Evolutionary conservation across 2,329 filamentous ascomycete species (phyloP), one percentile per base, ranked within the genome.

Genomic region (Aphanocladium album): DNA sequence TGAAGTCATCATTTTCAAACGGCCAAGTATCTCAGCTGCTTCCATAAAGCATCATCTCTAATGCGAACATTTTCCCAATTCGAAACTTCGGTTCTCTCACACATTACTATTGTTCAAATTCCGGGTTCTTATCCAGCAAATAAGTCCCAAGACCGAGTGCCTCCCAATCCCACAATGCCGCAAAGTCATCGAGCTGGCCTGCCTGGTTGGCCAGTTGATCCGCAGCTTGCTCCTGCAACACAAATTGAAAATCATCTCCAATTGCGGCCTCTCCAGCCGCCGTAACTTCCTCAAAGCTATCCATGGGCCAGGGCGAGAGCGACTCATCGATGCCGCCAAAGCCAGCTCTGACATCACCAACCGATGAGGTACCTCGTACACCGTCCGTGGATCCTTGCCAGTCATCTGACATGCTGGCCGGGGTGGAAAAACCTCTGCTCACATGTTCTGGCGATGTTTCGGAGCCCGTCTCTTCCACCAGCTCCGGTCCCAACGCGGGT

Each of bases 111-210:
- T 27, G 11, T 30, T 21, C 46, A 30, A 50, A 57, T 16, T 41
- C 45, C 6, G n/a, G 2, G 5, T 47, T 27, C 16, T 47, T 59
- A 23, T 25, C 47, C 4, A 37, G n/a, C 23, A 23, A 35, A 45
- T 51, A 59, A 2, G 56, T 52, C n/a, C 56, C 56, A 5, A 59
- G 19, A 4, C 56, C 56, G 6, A 59, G 37, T 5, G 56, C 56
- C n/a, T 59, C 56, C 56, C 56, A 59, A n/a, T 59, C 56, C 56
- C 56, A 59, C 21, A 59, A 43, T 12, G 56, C 47, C 21, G 56
- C 47, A 33, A 59, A 59, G 8, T 59, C 47, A 30, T 52, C 56
- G 17, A 59, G 35, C 7, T 59, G 16, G 11, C 21, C 37, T 11
- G 56, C 14, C 19, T 49, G 39, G 21, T 27, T 39, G 19, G 54